phyloP scores from a whole-genome alignment of 768 basidiomycete species.

The Sarcomyxa edulis region DNA sequence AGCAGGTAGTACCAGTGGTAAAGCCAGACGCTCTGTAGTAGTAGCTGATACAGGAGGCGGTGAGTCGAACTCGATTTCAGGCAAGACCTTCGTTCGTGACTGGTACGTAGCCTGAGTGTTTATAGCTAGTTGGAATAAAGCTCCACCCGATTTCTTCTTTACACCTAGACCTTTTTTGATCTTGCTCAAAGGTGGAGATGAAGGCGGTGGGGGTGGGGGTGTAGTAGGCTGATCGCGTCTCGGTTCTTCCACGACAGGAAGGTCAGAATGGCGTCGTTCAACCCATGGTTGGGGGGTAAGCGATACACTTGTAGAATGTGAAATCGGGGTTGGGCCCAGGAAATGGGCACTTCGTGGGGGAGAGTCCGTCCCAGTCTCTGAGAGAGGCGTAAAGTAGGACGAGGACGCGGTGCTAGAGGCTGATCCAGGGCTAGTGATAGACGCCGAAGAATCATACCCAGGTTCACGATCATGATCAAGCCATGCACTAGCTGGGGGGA shows the following conservation, averaged over 20 bases:
- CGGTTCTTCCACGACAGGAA: no score
- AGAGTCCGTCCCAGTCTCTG: slow-evolving; percentile 23
- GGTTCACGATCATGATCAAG: slow-evolving; percentile 12
- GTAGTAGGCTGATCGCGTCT: slow-evolving; percentile 12
- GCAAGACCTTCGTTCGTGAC: slow-evolving; percentile 42
- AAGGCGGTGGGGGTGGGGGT: slow-evolving; percentile 19
- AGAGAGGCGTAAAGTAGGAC: slow-evolving; percentile 49
- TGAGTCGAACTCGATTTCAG: slow-evolving; percentile 51
- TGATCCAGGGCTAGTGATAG: slow-evolving; percentile 4
- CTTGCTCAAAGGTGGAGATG: no score
- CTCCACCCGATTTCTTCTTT: no score
- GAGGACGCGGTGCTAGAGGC: slow-evolving; percentile 8
- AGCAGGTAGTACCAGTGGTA: no score
- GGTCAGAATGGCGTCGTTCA: no score
- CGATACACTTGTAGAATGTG: slow-evolving; percentile 2
- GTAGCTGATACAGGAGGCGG: slow-evolving; percentile 24
- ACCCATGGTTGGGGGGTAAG: slow-evolving; percentile 20
- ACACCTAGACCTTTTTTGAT: no score
- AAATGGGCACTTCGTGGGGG: slow-evolving; percentile 7
- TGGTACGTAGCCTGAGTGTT: no score
- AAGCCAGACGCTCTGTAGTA: background rate
- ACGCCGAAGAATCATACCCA: background rate
- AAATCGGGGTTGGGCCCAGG: slow-evolving; percentile 1
- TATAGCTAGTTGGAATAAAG: slow-evolving; percentile 73
- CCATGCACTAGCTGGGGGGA: background rate